phyloP scores from a whole-genome alignment of 1,284 basidiomycete genomes.

The Irpex sp. region DNA sequence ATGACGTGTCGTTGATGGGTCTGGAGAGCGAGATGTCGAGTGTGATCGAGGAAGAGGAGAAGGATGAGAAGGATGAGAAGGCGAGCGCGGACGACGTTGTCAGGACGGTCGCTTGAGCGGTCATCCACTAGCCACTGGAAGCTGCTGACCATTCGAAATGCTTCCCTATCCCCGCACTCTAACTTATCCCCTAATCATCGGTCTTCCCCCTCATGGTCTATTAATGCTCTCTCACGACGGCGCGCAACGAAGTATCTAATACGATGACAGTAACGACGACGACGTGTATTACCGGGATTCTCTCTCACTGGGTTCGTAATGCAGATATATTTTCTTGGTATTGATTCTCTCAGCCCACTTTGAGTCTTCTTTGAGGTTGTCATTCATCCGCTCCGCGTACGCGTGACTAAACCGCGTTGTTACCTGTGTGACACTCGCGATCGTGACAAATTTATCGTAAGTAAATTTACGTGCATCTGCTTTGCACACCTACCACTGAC shows the following conservation, averaged over 20 bases:
- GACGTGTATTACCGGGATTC: not conserved
- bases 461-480: no score
- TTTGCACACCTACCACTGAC: no score
- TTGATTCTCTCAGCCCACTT: not conserved
- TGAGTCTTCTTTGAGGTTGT: no score
- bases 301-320: not conserved
- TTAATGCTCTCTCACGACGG: not conserved
- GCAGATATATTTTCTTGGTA: not conserved
- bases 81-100: not conserved
- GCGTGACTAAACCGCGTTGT: no score
- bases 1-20: conserved; percentile 47
- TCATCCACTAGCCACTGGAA: not conserved
- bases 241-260: not conserved
- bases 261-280: not conserved
- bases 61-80: not conserved
- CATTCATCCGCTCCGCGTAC: no score
- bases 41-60: not conserved
- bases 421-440: no score
- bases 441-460: no score
- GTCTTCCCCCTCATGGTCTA: not conserved
- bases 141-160: no score
- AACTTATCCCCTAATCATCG: not conserved
- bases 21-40: not conserved
- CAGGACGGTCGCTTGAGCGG: not conserved
- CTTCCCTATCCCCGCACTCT: not conserved